These are phyloP conservation scores for Cutaneotrichosporon cavernicola DNA, from an alignment of 1,284 basidiomycete genomes.

Conservation along the genomic window DNA sequence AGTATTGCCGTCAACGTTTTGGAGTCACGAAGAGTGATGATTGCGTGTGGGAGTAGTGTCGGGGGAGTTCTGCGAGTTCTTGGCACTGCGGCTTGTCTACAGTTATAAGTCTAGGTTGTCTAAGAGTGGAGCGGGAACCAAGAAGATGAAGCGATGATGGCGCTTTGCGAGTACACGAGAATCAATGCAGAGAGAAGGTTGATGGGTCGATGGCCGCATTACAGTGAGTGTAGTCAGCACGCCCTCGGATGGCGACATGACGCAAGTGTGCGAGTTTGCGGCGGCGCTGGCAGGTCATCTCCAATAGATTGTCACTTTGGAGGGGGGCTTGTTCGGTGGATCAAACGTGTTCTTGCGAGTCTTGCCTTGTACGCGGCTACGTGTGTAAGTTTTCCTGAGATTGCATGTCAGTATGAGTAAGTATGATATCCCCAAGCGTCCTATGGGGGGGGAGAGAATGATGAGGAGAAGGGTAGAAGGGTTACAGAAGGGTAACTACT, in stretches of 20 bases:
- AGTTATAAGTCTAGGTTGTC: conserved; percentile 5
- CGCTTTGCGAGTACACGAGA: background rate
- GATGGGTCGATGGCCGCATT: background rate
- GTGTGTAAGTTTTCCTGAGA: background rate
- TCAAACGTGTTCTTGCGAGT: background rate
- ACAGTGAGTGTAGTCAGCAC: conserved; percentile 2
- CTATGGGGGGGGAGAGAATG: background rate
- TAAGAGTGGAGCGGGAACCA: background rate
- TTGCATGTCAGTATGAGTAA: background rate
- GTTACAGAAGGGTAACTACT: background rate
- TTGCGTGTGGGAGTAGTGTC: background rate
- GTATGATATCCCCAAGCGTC: background rate
- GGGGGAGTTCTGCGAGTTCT: background rate
- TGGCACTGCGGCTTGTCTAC: background rate
- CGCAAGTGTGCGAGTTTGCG: conserved; percentile 5
- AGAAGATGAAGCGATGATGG: background rate
- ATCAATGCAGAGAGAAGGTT: background rate
- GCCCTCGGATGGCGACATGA: conserved; percentile 10
- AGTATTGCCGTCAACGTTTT: conserved; percentile 7
- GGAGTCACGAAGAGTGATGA: background rate
- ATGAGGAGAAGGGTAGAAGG: background rate
- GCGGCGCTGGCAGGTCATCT: background rate
- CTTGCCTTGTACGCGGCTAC: background rate
- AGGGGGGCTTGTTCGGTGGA: background rate
- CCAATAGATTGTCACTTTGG: background rate